Evolutionary conservation across 495 filamentous ascomycete species (phyloP), one percentile per base, ranked within the genome.

Genomic region (Aspergillus ellipticus): DNA sequence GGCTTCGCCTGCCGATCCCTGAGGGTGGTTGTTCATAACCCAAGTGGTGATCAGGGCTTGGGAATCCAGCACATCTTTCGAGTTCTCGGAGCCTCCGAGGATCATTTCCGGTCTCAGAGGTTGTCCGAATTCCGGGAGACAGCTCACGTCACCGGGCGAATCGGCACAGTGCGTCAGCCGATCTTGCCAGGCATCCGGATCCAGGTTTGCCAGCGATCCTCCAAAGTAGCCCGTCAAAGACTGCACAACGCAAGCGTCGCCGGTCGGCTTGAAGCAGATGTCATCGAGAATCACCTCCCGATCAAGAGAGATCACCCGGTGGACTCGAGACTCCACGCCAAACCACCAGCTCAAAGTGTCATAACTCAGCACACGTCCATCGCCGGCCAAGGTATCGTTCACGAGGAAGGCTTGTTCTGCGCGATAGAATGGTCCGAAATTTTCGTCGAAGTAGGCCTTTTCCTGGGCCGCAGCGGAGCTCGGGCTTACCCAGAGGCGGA

Each of bases 281-380:
- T 97, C 86, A 39, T 92, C 80, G 13, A 97, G 74, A 11, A 79
- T 84, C 31, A 83, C 78, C 4, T 80, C 84, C 45, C 80, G 79
- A 21, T 85, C 67, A 11, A 77, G 31, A 2, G 91, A 91, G 54
- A 84, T 86, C 54, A 93, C 81, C 8, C 81, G 73, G 22, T 79
- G 79, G 42, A 97, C 80, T 6, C 84, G 81, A 26, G 81, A 79
- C 64, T 98, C 94, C 4, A 98, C 87, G 59, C 86, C 90, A 64
- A 94, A 90, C 94, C 93, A 97, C 94, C 94, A 98, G 6, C 73
- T 73, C 13, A 98, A 75, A 0, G 89, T 97, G 4, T 96, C 88
- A 56, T 93, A 94, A 67, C 84, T 88, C 50, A 98, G 67, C 15
- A 97, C 88, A 3, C 89, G 89, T 2, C 87, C 86, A 19, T 82